Conservation (phyloP, 2,329 filamentous ascomycete genomes). For the Fusarium tanahbumbuense region DNA sequence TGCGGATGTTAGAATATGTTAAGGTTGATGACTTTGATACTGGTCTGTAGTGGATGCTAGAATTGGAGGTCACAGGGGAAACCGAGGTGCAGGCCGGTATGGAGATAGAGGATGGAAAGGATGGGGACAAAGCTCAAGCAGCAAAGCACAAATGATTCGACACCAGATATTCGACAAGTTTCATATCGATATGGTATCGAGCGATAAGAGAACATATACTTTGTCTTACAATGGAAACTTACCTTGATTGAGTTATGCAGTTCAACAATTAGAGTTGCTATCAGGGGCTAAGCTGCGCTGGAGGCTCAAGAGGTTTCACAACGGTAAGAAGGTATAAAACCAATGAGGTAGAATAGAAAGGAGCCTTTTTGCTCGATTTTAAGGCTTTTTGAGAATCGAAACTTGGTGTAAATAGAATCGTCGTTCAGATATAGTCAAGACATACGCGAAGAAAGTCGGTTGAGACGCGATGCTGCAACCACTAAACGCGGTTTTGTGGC, state of each 20-base stretch:
- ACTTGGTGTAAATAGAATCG: neutral
- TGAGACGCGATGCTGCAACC: slow-evolving; percentile 44
- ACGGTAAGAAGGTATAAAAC: neutral
- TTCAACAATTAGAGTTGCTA: neutral
- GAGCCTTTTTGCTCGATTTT: neutral
- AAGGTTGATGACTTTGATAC: neutral
- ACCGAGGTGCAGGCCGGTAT: neutral
- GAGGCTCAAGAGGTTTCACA: neutral
- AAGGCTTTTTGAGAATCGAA: neutral
- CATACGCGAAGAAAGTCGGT: slow-evolving; percentile 10
- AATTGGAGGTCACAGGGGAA: slow-evolving; percentile 8
- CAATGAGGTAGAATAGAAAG: neutral
- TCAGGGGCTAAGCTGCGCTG: neutral
- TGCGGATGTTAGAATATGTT: slow-evolving; percentile 9
- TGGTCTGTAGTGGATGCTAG: neutral
- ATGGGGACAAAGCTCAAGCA: neutral
- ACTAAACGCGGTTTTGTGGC: slow-evolving; percentile 47
- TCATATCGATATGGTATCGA: neutral
- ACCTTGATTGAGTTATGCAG: slow-evolving; percentile 14
- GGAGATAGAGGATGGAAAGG: no score
- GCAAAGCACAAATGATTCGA: neutral
- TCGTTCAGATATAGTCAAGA: slow-evolving; percentile 8
- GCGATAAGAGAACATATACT: neutral
- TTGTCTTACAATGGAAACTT: neutral
- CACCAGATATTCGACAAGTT: no score